Evolutionary conservation across 768 basidiomycete species (phyloP), one percentile per base, ranked within the genome.

Genomic region (Kwoniella botswanensis): DNA sequence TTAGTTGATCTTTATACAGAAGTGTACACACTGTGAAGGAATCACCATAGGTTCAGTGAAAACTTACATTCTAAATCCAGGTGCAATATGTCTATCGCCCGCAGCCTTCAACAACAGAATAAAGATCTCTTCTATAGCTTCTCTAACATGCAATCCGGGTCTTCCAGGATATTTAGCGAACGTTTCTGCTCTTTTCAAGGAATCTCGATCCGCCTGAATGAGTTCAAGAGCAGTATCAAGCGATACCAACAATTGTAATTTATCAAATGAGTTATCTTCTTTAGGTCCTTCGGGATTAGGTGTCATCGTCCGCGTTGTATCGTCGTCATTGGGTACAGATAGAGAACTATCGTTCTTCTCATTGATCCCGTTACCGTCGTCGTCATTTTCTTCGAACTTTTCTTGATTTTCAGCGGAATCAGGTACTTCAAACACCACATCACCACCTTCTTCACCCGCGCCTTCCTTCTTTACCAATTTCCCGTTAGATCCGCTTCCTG

Each of bases 51-150:
- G 15, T 4, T 3, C 15, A 62, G 29, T 12, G n/a, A 22, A 50
- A 7, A 85, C 89, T 78, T 71, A 92, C 92, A 86, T 85, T 41
- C 86, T 85, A 80, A 98, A 99, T 0, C 94, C 97, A 35, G 88
- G 88, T 1, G 85, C 86, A 44, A 97, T 86, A 81, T 99, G 97
- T 42, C 90, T 86, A 52, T 92, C 90, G 3, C 90, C 88, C 2
- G 97, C 84, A 0, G 90, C 89, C 35, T 90, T 89, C 42, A 98
- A 84, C 85, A 96, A 86, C 54, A 95, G 86, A 43, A 94, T 91
- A 70, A 98, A 98, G 4, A 93, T 85, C 83, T 98, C 96, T 83
- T 99, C 95, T 68, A 98, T 91, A 2, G 94, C 94, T 78, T 98
- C 94, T 41, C 90, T 86, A 1, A 99, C 94, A 3, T 92, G 90